Percentiles rank a stretch among this genome's conserved stretches.
These are phyloP conservation scores for Starmerella bacillaris DNA, from an alignment of 805 yeast species.

Conservation along the genomic window DNA sequence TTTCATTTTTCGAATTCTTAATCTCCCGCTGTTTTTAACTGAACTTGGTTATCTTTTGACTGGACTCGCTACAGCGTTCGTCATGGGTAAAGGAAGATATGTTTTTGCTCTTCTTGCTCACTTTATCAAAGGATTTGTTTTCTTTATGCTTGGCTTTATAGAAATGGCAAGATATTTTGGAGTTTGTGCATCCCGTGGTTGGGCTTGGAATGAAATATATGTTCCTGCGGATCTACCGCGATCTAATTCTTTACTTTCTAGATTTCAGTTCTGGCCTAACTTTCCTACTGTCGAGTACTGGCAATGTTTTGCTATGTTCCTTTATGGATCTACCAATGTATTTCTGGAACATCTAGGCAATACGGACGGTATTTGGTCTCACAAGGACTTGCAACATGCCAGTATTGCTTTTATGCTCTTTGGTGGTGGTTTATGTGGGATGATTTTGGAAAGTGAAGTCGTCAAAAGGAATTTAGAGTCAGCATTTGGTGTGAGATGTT, in stretches of 20 bases:
- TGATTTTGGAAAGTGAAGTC: conserved; percentile 46
- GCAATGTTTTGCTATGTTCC: conserved; percentile 62
- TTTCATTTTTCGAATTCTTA: conserved; percentile 33
- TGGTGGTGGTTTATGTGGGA: conserved; percentile 86
- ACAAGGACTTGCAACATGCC: conserved; percentile 77
- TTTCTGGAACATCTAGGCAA: conserved; percentile 77
- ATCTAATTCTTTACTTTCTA: neutral
- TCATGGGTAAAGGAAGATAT: conserved; percentile 46
- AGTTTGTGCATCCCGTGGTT: conserved; percentile 51
- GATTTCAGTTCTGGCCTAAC: conserved; percentile 20
- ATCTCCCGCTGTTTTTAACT: conserved; percentile 47
- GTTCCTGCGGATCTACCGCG: neutral
- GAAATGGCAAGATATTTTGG: conserved; percentile 83
- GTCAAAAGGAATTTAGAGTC: conserved; percentile 17
- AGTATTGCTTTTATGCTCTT: conserved; percentile 82
- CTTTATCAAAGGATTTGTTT: conserved; percentile 89
- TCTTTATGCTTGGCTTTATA: conserved; percentile 53
- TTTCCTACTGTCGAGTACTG: conserved; percentile 67
- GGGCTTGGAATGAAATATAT: conserved; percentile 62
- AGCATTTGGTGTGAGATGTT: conserved; percentile 10
- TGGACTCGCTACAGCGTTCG: conserved; percentile 46
- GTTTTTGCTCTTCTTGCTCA: conserved; percentile 82
- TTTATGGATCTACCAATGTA: conserved; percentile 78
- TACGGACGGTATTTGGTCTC: conserved; percentile 67
- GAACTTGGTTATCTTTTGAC: conserved; percentile 38